Percentiles rank a stretch among this genome's conserved stretches.
These are phyloP conservation scores for Haemoproteus tartakovskyi DNA, from an alignment of 169 alveolate genomes.

Conservation along the genomic window DNA sequence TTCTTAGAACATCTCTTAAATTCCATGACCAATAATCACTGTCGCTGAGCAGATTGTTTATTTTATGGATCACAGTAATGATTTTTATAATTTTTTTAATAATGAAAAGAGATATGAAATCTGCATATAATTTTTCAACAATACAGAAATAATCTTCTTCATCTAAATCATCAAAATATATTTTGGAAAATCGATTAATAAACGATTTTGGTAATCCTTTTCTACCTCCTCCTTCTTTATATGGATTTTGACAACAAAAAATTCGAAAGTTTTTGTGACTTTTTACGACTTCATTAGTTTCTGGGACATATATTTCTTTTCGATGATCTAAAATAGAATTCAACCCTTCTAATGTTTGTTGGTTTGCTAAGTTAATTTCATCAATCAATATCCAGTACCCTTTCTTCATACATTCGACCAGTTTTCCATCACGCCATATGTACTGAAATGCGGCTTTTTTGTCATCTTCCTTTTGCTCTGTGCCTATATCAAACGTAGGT, in stretches of 20 bases:
- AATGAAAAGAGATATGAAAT: conserved; percentile 1
- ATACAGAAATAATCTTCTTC: conserved; percentile 84
- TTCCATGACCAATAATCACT: conserved; percentile 82
- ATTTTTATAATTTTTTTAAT: conserved; percentile 54
- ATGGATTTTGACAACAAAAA: conserved; percentile 99
- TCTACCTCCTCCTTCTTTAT: conserved; percentile 95
- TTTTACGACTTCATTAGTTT: conserved; percentile 87
- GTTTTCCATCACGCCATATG: conserved; percentile 97
- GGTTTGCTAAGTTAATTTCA: conserved; percentile 98
- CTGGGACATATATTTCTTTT: conserved; percentile 95
- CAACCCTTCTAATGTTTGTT: conserved; percentile 98
- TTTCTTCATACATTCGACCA: conserved; percentile 92
- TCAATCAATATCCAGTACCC: conserved; percentile 99
- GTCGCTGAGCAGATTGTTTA: conserved; percentile 55
- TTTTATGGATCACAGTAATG: conserved; percentile 62
- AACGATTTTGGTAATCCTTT: conserved; percentile 98
- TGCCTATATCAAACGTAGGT: background rate
- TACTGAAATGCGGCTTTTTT: conserved; percentile 31
- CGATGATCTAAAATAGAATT: conserved; percentile 98
- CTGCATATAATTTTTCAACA: conserved; percentile 75
- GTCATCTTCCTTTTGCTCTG: background rate
- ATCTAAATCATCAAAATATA: conserved; percentile 86
- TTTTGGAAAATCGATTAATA: conserved; percentile 95
- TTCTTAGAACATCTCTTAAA: conserved; percentile 74
- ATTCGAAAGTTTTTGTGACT: conserved; percentile 95